Evolutionary conservation across 179 eudicot species (phyloP).

Genomic region (Beta corolliflora): DNA sequence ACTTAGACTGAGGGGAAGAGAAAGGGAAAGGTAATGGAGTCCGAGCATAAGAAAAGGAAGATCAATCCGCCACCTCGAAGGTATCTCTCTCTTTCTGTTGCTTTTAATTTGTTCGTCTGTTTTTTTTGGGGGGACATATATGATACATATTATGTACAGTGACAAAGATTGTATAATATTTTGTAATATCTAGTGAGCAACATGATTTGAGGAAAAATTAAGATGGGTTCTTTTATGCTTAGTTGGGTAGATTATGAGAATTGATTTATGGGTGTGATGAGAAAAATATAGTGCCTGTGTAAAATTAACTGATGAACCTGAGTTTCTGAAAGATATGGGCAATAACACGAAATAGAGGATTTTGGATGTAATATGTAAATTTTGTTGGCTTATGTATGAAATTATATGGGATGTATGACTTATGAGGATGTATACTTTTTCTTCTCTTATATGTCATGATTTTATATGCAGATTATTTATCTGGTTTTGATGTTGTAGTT

Average conservation of each 20-base stretch:
- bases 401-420: background rate
- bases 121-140: background rate
- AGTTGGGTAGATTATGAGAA: background rate
- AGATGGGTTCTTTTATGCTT: background rate
- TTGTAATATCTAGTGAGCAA: background rate
- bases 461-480: no score
- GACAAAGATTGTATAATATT: background rate
- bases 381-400: background rate
- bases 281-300: background rate
- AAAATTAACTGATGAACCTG: background rate
- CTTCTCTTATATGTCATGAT: no score
- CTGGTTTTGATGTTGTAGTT: no score
- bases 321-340: no score
- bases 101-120: background rate
- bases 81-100: background rate
- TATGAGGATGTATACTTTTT: no score
- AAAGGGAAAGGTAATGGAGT: slow-evolving; percentile 3
- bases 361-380: background rate
- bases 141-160: background rate
- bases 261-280: background rate
- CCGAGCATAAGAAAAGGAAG: slow-evolving; percentile 21
- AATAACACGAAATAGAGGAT: background rate
- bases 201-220: background rate
- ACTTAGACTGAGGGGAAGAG: no score
- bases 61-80: slow-evolving; percentile 32